A percentile compares a stretch with the other conserved stretches of the same genome.
phyloP scores from a whole-genome alignment of 495 filamentous ascomycete species.

The Paragyromitra xinjiangensis region DNA sequence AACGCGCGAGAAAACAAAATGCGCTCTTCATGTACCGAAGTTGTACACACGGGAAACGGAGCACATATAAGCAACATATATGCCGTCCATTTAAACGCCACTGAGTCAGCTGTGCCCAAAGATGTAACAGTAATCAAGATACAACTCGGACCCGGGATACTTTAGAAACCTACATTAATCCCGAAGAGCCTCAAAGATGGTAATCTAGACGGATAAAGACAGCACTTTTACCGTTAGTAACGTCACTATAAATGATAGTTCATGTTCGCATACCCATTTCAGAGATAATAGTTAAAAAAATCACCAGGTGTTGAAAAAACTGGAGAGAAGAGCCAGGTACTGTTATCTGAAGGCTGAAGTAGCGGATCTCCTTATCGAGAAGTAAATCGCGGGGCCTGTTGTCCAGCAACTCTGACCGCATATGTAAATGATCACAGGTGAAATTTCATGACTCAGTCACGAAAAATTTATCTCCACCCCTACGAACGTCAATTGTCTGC shows the following conservation, averaged over 20 bases:
- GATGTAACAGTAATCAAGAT: slow-evolving; percentile 49
- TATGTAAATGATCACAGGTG: not conserved
- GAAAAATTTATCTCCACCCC: slow-evolving; percentile 14
- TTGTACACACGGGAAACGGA: slow-evolving; percentile 21
- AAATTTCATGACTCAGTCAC: slow-evolving; percentile 9
- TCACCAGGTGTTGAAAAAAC: not conserved
- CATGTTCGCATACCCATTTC: not conserved
- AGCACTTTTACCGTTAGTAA: not conserved
- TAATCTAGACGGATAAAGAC: not conserved
- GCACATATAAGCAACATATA: slow-evolving; percentile 28
- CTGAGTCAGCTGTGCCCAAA: slow-evolving; percentile 42
- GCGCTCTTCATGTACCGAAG: slow-evolving; percentile 27
- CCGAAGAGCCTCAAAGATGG: slow-evolving; percentile 45
- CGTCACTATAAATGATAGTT: not conserved
- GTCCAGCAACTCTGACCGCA: slow-evolving; percentile 1
- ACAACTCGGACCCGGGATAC: slow-evolving; percentile 24
- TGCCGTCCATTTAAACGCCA: slow-evolving; percentile 50
- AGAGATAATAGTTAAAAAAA: not conserved
- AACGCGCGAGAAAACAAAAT: slow-evolving; percentile 21
- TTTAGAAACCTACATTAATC: slow-evolving; percentile 21
- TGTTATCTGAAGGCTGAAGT: not conserved
- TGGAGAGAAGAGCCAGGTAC: not conserved
- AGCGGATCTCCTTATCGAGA: slow-evolving; percentile 4
- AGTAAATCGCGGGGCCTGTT: slow-evolving; percentile 9
- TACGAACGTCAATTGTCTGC: not conserved